Evolutionary conservation across 2,329 filamentous ascomycete genomes (phyloP).

Genomic region (Mollisia scopiformis): DNA sequence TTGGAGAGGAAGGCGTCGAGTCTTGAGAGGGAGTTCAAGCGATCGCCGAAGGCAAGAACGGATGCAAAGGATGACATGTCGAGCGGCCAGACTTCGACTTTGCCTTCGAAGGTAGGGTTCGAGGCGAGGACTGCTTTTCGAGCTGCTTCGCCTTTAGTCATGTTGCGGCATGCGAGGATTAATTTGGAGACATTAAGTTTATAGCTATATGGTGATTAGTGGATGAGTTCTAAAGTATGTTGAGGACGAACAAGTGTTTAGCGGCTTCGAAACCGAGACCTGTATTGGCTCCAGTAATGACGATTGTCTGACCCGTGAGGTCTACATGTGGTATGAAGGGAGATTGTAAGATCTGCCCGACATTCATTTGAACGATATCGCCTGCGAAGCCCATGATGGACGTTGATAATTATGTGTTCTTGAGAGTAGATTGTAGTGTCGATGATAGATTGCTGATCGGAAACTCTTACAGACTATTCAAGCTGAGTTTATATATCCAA

Average conservation of each 20-base stretch:
- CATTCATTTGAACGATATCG: too few species aligned
- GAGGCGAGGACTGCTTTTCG: background rate
- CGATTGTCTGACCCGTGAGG: conserved; percentile 22
- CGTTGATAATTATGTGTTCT: too few species aligned
- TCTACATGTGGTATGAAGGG: too few species aligned
- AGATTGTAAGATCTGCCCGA: too few species aligned
- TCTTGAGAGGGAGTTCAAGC: background rate
- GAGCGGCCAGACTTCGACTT: background rate
- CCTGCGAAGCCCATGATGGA: too few species aligned
- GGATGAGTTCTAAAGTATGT: too few species aligned
- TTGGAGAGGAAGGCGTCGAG: background rate
- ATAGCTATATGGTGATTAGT: too few species aligned
- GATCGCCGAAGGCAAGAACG: background rate
- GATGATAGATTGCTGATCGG: too few species aligned
- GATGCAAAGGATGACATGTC: background rate
- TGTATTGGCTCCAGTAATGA: conserved; percentile 45
- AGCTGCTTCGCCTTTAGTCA: background rate
- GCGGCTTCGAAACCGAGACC: conserved; percentile 44
- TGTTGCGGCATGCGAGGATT: background rate
- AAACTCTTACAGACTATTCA: too few species aligned
- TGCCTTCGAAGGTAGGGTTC: background rate
- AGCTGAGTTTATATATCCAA: too few species aligned
- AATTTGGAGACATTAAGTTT: background rate
- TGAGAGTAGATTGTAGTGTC: too few species aligned
- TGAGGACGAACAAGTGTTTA: conserved; percentile 39